phyloP scores from a whole-genome alignment of 192 early-diverging fungal genomes.

The Backusella mclennaniae region DNA sequence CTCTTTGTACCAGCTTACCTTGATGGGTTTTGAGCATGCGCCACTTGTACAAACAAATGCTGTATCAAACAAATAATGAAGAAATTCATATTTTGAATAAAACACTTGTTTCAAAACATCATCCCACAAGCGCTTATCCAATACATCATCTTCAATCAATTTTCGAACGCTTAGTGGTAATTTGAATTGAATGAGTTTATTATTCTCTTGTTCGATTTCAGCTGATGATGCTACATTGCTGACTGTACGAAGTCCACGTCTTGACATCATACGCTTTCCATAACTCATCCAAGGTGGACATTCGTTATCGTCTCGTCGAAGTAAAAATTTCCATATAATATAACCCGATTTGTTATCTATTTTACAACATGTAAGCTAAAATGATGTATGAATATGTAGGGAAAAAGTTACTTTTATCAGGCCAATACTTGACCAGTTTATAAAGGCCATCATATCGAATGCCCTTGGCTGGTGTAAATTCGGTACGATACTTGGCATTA shows the following conservation, averaged over 20 bases:
- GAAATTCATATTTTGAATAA: slow-evolving; percentile 36
- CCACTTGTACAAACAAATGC: slow-evolving; percentile 40
- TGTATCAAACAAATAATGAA: slow-evolving; percentile 26
- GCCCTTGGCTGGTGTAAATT: slow-evolving; percentile 29
- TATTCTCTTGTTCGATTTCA: background rate
- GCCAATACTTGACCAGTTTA: slow-evolving; percentile 66
- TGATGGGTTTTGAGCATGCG: slow-evolving; percentile 12
- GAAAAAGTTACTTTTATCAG: slow-evolving; percentile 31
- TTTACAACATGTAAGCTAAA: background rate
- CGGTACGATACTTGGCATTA: slow-evolving; percentile 49
- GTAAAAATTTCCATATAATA: slow-evolving; percentile 60
- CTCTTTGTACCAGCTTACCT: slow-evolving; percentile 7
- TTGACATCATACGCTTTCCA: slow-evolving; percentile 42
- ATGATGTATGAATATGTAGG: background rate
- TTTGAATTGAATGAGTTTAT: slow-evolving; percentile 13
- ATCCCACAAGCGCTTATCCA: slow-evolving; percentile 32
- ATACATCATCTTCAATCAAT: background rate
- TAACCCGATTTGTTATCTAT: slow-evolving; percentile 37
- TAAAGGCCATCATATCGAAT: slow-evolving; percentile 69
- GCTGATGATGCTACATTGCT: no score
- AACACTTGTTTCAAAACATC: slow-evolving; percentile 19
- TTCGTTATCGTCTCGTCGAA: slow-evolving; percentile 63
- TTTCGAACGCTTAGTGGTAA: slow-evolving; percentile 12
- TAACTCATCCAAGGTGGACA: slow-evolving; percentile 63
- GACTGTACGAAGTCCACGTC: slow-evolving; percentile 45